Base-by-base conservation (phyloP, 495 filamentous ascomycete genomes). In the Penicillium macrosclerotiorum region DNA sequence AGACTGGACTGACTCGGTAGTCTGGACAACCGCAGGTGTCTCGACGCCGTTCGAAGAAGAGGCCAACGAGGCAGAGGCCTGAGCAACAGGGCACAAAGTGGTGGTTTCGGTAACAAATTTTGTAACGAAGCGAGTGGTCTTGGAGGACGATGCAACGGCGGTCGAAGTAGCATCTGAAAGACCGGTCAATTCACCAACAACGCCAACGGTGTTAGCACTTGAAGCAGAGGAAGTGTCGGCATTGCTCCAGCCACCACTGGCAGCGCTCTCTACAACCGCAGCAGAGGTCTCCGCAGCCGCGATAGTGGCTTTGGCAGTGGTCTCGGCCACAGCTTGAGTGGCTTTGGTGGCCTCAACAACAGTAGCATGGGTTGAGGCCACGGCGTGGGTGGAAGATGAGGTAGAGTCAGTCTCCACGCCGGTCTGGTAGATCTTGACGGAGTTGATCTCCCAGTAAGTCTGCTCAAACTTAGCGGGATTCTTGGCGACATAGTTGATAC, bases 401-500 rank as follows among this genome's bases (percentile, higher is more conserved):
- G 46, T 24, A 8, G 56, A 37, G 25, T 14, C 19, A 4, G 34
- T 41, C 16, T 64, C 49, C 8, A 54, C 56, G 2, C 64, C 63
- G 5, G 53, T 55, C 51, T 82, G 69, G 57, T 78, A 88, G n/a
- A 86, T 75, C 60, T 80, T 73, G 55, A 88, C 67, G 3, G 70
- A 84, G 52, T 87, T 87, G 55, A 91, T 77, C 30, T 79, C 60
- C 85, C 86, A 91, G 65, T 83, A 90, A 2, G 82, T 72, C 13
- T 88, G 62, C 43, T 64, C 52, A 54, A 85, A 89, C 5, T 67
- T 75, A 6, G 52, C 32, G 0, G 86, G 84, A 56, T 86, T 79
- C 35, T 68, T 52, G n/a, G 69, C 74, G n/a, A 91, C 87, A 53
- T 77, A 88, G 11, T 74, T 76, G 42, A 76, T 59, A 56, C 87